Conservation (phyloP, 352 stramenopile species). For the Phytophthora pluvialis region DNA sequence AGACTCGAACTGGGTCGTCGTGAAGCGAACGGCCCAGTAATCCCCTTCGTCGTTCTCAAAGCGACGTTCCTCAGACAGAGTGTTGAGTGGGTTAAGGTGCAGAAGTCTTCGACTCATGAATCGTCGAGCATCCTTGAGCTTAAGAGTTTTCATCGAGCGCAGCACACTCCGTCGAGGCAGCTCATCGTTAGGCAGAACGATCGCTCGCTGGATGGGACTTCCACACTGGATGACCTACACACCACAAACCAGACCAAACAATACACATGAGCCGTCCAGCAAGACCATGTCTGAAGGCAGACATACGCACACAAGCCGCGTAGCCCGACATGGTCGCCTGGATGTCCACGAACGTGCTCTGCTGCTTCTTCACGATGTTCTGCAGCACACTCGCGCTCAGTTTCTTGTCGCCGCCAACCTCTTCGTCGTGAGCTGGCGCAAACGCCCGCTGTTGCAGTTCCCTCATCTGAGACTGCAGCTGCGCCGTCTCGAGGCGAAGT, state of each 20-base stretch:
- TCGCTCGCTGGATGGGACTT: constrained; percentile 37
- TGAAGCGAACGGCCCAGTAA: constrained; percentile 38
- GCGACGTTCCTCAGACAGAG: constrained; percentile 39
- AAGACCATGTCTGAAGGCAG: too few relatives aligned
- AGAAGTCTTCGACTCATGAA: constrained; percentile 30
- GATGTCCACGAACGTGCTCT: constrained; percentile 35
- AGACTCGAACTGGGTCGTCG: constrained; percentile 34
- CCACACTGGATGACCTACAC: constrained; percentile 36
- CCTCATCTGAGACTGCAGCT: constrained; percentile 29
- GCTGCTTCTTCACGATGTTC: constrained; percentile 37
- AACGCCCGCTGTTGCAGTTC: constrained; percentile 36
- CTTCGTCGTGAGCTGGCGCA: constrained; percentile 6
- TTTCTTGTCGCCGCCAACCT: constrained; percentile 13
- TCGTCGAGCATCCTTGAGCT: constrained; percentile 22
- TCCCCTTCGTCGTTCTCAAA: constrained; percentile 37
- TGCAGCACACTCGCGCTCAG: constrained; percentile 34
- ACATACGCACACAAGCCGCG: constrained; percentile 33
- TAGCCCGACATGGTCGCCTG: constrained; percentile 38
- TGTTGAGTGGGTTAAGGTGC: constrained; percentile 28
- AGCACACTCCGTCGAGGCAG: constrained; percentile 16
- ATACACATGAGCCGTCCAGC: not conserved
- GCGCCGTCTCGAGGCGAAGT: constrained; percentile 28
- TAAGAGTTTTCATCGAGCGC: constrained; percentile 24
- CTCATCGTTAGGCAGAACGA: constrained; percentile 29
- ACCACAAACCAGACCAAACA: not conserved